Evolutionary conservation across 345 rosid species (phyloP), one percentile per base, ranked within the genome.

Genomic region (Laguncularia racemosa): DNA sequence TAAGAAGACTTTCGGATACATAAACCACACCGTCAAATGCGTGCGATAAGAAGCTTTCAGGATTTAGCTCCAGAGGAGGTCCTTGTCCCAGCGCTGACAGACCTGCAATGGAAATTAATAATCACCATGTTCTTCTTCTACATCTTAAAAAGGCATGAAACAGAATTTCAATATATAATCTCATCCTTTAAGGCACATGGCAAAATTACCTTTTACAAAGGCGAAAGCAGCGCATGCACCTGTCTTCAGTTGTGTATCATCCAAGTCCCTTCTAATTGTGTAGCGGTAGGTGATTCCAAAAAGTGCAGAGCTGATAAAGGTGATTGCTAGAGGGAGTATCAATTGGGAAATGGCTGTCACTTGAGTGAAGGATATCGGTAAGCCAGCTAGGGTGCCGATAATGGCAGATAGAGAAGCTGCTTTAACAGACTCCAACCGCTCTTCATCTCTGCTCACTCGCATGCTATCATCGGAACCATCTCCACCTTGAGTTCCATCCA

Each of bases 271-370:
- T 76, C 96, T 72, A 9, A 92, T 75, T 28, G 82, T 71, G 48
- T 92, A 86, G 53, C 96, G 85, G 55, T 76, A 92, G 20, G 96
- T 89, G 51, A 89, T 83, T 12, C 98, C 98, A 17, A 84, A 89
- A 61, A 92, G 71, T 33, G 95, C 95, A 55, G 93, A 89, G 86
- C 96, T 84, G n/a, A 82, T 64, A 53, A 83, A 80, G 52, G 81
- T 76, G 63, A 75, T 52, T 20, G 76, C 85, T 0, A 76, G 17
- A 20, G 96, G 86, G 50, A 86, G 96, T 60, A 86, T 9, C 20
- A 89, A 73, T 69, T 89, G 80, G 19, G 67, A 64, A 4, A 33
- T 64, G 65, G 70, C 33, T 43, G 84, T 58, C 50, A 72, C 86
- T 54, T 83, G 95, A 52, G 88, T 65, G 14, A 81, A 62, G 56